Percentiles rank a stretch among this genome's conserved stretches.
These are phyloP conservation scores for Blastobotrys ciferrii DNA, from an alignment of 1,139 yeast species.

Conservation along the genomic window DNA sequence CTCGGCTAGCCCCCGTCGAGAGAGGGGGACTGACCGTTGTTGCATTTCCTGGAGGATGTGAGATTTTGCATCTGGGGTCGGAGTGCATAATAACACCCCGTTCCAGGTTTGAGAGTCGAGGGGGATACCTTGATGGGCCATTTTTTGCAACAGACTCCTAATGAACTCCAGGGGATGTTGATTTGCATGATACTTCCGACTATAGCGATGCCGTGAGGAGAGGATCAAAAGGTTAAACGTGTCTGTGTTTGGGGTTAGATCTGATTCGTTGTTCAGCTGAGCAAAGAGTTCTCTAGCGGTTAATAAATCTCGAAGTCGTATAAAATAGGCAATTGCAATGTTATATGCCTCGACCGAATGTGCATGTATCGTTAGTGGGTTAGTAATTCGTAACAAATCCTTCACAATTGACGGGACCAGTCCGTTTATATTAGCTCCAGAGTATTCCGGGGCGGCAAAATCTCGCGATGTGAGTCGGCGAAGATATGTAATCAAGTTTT, in stretches of 20 bases:
- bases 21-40: slow-evolving; percentile 23
- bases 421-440: slow-evolving; percentile 12
- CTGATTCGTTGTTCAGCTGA: slow-evolving; percentile 27
- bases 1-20: slow-evolving; percentile 23
- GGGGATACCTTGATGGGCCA: slow-evolving; percentile 33
- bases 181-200: slow-evolving; percentile 34
- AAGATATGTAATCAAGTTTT: slow-evolving; percentile 3
- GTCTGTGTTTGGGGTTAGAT: slow-evolving; percentile 38
- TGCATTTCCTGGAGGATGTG: slow-evolving; percentile 26
- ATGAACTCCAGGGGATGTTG: slow-evolving; percentile 31
- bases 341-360: slow-evolving; percentile 44
- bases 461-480: slow-evolving; percentile 6
- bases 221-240: slow-evolving; percentile 45
- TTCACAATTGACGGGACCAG: slow-evolving; percentile 27
- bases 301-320: slow-evolving; percentile 41
- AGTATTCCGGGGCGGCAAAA: slow-evolving; percentile 1
- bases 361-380: slow-evolving; percentile 36
- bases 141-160: slow-evolving; percentile 30
- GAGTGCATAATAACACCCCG: slow-evolving; percentile 25
- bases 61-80: slow-evolving; percentile 23
- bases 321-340: slow-evolving; percentile 44
- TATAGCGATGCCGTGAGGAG: slow-evolving; percentile 30
- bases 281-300: slow-evolving; percentile 42
- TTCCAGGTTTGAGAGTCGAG: slow-evolving; percentile 46
- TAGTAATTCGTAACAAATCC: slow-evolving; percentile 43